These are phyloP conservation scores for Wickerhamiella pararugosa DNA, from an alignment of 1,139 yeast species.

Conservation along the genomic window DNA sequence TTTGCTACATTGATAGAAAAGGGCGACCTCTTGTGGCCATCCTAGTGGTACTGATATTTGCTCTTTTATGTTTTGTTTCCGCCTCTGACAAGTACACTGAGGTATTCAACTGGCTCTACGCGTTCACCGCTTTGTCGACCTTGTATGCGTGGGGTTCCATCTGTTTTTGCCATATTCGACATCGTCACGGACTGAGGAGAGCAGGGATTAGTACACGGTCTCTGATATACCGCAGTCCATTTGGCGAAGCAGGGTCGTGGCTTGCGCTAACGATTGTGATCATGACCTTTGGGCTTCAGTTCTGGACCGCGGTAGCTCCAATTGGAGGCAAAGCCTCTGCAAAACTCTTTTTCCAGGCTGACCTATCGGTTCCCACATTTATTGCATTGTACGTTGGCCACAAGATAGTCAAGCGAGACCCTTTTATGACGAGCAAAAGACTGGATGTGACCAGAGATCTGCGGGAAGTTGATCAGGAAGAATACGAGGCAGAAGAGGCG, in stretches of 20 bases:
- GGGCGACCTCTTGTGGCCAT: slow-evolving; percentile 68
- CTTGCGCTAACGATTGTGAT: slow-evolving; percentile 35
- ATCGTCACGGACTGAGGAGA: slow-evolving; percentile 54
- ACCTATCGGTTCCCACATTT: slow-evolving; percentile 40
- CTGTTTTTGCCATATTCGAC: slow-evolving; percentile 60
- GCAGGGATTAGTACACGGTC: slow-evolving; percentile 54
- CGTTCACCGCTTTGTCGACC: slow-evolving; percentile 67
- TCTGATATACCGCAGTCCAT: slow-evolving; percentile 52
- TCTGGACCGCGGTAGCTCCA: slow-evolving; percentile 68
- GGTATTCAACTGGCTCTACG: slow-evolving; percentile 68
- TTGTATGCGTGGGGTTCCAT: slow-evolving; percentile 71
- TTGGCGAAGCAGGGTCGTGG: slow-evolving; percentile 57
- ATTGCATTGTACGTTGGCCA: slow-evolving; percentile 35
- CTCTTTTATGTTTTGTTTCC: slow-evolving; percentile 48
- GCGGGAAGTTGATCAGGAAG: slow-evolving; percentile 1
- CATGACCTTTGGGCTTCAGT: slow-evolving; percentile 56
- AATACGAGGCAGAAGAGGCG: slow-evolving; percentile 2
- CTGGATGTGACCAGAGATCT: slow-evolving; percentile 3
- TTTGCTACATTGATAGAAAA: slow-evolving; percentile 56
- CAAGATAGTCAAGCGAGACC: slow-evolving; percentile 23
- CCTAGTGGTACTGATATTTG: slow-evolving; percentile 39
- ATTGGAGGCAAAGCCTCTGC: slow-evolving; percentile 25
- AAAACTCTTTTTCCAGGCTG: slow-evolving; percentile 35
- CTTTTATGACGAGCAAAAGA: neutral
- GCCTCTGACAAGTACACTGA: slow-evolving; percentile 61